Evolutionary conservation across 2,329 filamentous ascomycete species (phyloP).

Genomic region (Cordyceps cateniannulata): DNA sequence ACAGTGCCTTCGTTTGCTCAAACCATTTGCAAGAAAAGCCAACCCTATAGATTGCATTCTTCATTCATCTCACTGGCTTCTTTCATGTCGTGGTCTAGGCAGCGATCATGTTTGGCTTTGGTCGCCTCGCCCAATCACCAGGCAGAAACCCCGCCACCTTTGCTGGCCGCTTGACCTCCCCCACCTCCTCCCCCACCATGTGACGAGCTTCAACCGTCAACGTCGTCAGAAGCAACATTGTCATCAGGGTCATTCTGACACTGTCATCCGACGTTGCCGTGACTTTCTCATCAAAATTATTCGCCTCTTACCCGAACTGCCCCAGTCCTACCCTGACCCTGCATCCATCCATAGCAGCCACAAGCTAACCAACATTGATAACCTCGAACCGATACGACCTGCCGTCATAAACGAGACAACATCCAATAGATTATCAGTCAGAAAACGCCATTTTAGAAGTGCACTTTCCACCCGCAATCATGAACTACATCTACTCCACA

Average conservation of each 20-base stretch:
- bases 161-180: not conserved
- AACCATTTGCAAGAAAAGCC: no score
- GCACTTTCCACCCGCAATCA: conserved; percentile 33
- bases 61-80: not conserved
- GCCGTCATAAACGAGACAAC: not conserved
- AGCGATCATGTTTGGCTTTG: not conserved
- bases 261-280: not conserved
- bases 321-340: not conserved
- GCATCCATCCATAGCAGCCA: not conserved
- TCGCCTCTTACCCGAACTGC: not conserved
- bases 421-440: not conserved
- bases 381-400: not conserved
- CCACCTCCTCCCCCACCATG: conserved; percentile 7
- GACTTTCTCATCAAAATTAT: not conserved
- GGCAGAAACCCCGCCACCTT: not conserved
- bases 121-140: not conserved
- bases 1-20: not conserved
- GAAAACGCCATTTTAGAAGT: not conserved
- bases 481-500: conserved; percentile 90
- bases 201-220: conserved; percentile 2
- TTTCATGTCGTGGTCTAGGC: not conserved
- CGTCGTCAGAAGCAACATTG: not conserved
- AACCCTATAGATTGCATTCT: no score
- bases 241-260: not conserved
- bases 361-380: not conserved